phyloP scores from a whole-genome alignment of 768 basidiomycete genomes.

The Hydnomerulius pinastri region DNA sequence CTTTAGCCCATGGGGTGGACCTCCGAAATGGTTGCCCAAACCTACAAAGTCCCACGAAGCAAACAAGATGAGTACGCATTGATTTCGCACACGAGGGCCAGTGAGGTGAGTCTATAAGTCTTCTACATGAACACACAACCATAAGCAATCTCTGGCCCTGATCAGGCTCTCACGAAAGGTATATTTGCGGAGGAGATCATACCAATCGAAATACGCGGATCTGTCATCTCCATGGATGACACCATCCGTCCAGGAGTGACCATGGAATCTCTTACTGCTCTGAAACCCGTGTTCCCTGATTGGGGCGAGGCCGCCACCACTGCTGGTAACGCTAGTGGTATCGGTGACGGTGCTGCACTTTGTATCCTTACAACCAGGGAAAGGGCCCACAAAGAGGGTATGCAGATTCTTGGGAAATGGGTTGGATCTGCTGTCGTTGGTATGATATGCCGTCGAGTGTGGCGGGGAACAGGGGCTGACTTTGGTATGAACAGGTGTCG shows the following conservation, averaged over 20 bases:
- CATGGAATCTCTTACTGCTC: conserved; percentile 66
- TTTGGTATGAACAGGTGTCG: conserved; percentile 57
- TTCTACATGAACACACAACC: too few relatives aligned
- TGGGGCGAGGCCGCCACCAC: conserved; percentile 75
- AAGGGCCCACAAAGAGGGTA: conserved; percentile 72
- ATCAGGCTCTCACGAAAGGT: conserved; percentile 64
- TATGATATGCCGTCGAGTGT: conserved; percentile 28
- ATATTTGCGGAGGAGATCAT: conserved; percentile 88
- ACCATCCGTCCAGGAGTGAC: conserved; percentile 88
- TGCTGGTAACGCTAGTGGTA: conserved; percentile 83
- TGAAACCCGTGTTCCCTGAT: conserved; percentile 87
- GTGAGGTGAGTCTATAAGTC: conserved; percentile 42
- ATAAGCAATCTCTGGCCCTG: background rate
- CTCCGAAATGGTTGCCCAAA: conserved; percentile 84
- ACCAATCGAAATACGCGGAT: conserved; percentile 75
- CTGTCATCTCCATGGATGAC: conserved; percentile 72
- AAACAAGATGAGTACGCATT: conserved; percentile 91
- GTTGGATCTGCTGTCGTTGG: conserved; percentile 78
- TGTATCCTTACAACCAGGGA: conserved; percentile 81
- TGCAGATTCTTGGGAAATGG: conserved; percentile 84
- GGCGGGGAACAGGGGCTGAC: conserved; percentile 6
- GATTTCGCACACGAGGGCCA: conserved; percentile 83
- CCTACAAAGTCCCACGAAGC: conserved; percentile 74
- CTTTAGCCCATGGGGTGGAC: conserved; percentile 93
- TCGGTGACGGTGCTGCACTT: conserved; percentile 92